Percentiles rank a stretch among this genome's conserved stretches.
Evolutionary conservation across 768 basidiomycete genomes (phyloP).

Genomic region (Suillus ampliporus): DNA sequence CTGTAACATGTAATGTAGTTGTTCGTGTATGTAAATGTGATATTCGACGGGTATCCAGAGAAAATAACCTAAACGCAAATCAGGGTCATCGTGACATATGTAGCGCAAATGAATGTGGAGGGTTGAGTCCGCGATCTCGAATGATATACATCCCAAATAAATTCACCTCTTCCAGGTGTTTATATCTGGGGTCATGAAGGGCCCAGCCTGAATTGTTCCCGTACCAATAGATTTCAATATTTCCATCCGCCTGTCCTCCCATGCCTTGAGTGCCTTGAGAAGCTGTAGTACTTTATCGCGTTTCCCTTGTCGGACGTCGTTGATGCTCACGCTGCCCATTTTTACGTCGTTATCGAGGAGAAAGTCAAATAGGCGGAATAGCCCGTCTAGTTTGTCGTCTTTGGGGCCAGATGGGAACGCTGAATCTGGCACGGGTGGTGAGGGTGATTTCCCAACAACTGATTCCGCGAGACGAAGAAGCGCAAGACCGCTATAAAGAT

Average conservation of each 20-base stretch:
- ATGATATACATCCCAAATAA: background rate
- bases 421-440: slow-evolving; percentile 77
- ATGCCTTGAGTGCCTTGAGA: slow-evolving; percentile 72
- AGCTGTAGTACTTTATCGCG: slow-evolving; percentile 83
- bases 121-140: slow-evolving; percentile 20
- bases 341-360: slow-evolving; percentile 90
- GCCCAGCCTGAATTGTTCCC: slow-evolving; percentile 28
- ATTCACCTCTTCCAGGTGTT: slow-evolving; percentile 4
- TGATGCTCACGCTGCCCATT: slow-evolving; percentile 92
- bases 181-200: slow-evolving; percentile 16
- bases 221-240: slow-evolving; percentile 59
- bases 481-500: slow-evolving; percentile 71
- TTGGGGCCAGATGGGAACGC: slow-evolving; percentile 71
- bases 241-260: slow-evolving; percentile 78
- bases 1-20: background rate
- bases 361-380: slow-evolving; percentile 92
- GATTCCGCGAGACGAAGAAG: slow-evolving; percentile 87
- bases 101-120: slow-evolving; percentile 25
- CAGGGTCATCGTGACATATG: slow-evolving; percentile 11
- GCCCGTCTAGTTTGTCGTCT: slow-evolving; percentile 85
- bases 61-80: slow-evolving; percentile 9
- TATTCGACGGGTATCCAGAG: slow-evolving; percentile 14
- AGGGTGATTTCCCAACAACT: slow-evolving; percentile 66
- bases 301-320: slow-evolving; percentile 86
- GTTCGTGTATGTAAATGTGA: background rate